phyloP scores from a whole-genome alignment of 768 basidiomycete species.

The Leccinum olivaceopallidum region DNA sequence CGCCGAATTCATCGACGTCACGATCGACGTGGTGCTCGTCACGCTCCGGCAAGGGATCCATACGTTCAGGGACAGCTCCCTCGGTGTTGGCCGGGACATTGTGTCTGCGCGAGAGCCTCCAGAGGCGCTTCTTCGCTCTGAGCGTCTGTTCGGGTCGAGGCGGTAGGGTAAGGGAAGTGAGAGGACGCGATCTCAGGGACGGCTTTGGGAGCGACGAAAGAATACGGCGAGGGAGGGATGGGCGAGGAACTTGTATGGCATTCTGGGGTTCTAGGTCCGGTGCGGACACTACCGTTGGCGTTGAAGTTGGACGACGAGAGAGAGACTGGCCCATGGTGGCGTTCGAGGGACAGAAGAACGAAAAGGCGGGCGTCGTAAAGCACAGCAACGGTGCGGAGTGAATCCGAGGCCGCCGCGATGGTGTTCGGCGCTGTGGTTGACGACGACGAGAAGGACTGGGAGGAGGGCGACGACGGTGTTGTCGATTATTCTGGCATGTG shows the following conservation, averaged over 20 bases:
- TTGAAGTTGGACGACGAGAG: slow-evolving; percentile 24
- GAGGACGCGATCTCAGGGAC: slow-evolving; percentile 18
- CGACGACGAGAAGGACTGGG: slow-evolving; percentile 8
- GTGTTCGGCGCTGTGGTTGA: slow-evolving; percentile 16
- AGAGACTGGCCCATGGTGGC: slow-evolving; percentile 33
- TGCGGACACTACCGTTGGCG: slow-evolving; percentile 9
- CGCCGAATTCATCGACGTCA: slow-evolving; percentile 30
- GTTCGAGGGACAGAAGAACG: slow-evolving; percentile 4
- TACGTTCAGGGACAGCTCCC: slow-evolving; percentile 18
- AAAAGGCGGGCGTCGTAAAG: neutral
- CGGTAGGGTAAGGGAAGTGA: slow-evolving; percentile 21
- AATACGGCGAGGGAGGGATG: slow-evolving; percentile 37
- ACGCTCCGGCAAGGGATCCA: slow-evolving; percentile 22
- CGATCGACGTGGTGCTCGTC: slow-evolving; percentile 31
- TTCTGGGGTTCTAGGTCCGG: slow-evolving; percentile 9
- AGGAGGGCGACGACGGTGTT: slow-evolving; percentile 4
- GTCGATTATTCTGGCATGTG: slow-evolving; percentile 29
- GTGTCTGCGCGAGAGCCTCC: slow-evolving; percentile 26
- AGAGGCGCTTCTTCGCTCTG: slow-evolving; percentile 29
- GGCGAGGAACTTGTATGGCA: slow-evolving; percentile 4
- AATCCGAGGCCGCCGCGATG: slow-evolving; percentile 7
- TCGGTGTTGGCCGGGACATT: slow-evolving; percentile 13
- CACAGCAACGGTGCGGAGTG: neutral
- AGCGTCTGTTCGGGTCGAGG: slow-evolving; percentile 28
- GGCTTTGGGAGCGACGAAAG: slow-evolving; percentile 33